phyloP scores from a whole-genome alignment of 2,329 filamentous ascomycete species.

The Arthroderma uncinatum region DNA sequence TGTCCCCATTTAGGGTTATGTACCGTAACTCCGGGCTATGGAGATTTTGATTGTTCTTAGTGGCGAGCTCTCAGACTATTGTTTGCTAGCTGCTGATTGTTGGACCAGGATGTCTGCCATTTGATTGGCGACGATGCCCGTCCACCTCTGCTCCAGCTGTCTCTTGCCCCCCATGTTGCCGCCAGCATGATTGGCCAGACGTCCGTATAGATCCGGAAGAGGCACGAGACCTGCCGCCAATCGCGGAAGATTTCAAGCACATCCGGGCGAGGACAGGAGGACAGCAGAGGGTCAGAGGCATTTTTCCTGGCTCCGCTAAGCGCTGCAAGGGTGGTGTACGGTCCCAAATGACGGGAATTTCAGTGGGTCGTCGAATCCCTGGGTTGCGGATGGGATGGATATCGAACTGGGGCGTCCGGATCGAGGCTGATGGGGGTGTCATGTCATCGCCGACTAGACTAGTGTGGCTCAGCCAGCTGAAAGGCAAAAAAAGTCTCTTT shows the following conservation, averaged over 20 bases:
- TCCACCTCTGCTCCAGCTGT: not conserved
- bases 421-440: not conserved
- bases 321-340: slow-evolving; percentile 14
- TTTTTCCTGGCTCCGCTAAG: slow-evolving; percentile 7
- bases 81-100: slow-evolving; percentile 6
- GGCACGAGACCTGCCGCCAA: slow-evolving; percentile 14
- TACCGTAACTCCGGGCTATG: slow-evolving; percentile 2
- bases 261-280: slow-evolving; percentile 12
- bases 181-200: not conserved
- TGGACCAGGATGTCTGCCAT: not conserved
- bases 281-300: slow-evolving; percentile 7
- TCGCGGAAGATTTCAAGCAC: slow-evolving; percentile 15
- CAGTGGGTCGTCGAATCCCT: slow-evolving; percentile 3
- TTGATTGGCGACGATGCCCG: not conserved
- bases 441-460: not conserved
- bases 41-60: not conserved
- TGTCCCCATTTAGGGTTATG: not conserved
- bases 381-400: not conserved
- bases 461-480: not conserved
- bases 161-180: not conserved
- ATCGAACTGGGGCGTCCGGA: not conserved
- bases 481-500: too few species aligned
- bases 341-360: slow-evolving; percentile 13
- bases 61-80: slow-evolving; percentile 7
- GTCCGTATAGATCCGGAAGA: slow-evolving; percentile 6